phyloP scores from a whole-genome alignment of 2,329 filamentous ascomycete species.

The Cordyceps cateniannulata region DNA sequence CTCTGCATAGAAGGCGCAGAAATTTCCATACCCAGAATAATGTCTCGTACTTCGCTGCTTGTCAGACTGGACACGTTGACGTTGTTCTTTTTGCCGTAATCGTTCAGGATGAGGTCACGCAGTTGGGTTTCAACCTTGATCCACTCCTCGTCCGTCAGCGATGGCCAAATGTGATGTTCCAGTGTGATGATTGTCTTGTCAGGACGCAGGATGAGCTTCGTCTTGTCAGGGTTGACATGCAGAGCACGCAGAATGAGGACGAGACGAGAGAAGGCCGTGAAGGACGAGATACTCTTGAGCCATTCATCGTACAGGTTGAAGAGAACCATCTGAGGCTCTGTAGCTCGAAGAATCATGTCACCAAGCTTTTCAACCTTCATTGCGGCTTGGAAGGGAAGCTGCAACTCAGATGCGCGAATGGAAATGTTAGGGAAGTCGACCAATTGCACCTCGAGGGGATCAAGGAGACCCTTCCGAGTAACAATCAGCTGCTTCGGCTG shows the following conservation, averaged over 20 bases:
- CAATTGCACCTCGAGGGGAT: slow-evolving; percentile 93
- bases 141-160: slow-evolving; percentile 92
- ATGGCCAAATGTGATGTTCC: slow-evolving; percentile 98
- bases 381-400: slow-evolving; percentile 96
- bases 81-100: slow-evolving; percentile 99
- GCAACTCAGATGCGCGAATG: slow-evolving; percentile 92
- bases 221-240: slow-evolving; percentile 98
- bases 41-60: slow-evolving; percentile 93
- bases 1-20: slow-evolving; percentile 96
- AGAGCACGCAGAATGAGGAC: slow-evolving; percentile 89
- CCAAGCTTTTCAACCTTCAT: slow-evolving; percentile 99
- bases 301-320: slow-evolving; percentile 99
- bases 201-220: slow-evolving; percentile 86
- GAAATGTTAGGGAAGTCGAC: slow-evolving; percentile 99
- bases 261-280: slow-evolving; percentile 94
- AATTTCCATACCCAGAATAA: slow-evolving; percentile 99
- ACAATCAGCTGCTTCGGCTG: slow-evolving; percentile 99
- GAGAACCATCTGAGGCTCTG: slow-evolving; percentile 98
- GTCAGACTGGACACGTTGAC: slow-evolving; percentile 97
- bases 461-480: slow-evolving; percentile 90
- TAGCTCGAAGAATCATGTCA: slow-evolving; percentile 97
- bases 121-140: slow-evolving; percentile 98
- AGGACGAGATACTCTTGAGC: slow-evolving; percentile 97
- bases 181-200: slow-evolving; percentile 98
- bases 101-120: slow-evolving; percentile 91